A percentile compares a stretch with the other conserved stretches of the same genome.
Evolutionary conservation across 164 flowering plant species (phyloP).

Genomic region (Aristolochia contorta): DNA sequence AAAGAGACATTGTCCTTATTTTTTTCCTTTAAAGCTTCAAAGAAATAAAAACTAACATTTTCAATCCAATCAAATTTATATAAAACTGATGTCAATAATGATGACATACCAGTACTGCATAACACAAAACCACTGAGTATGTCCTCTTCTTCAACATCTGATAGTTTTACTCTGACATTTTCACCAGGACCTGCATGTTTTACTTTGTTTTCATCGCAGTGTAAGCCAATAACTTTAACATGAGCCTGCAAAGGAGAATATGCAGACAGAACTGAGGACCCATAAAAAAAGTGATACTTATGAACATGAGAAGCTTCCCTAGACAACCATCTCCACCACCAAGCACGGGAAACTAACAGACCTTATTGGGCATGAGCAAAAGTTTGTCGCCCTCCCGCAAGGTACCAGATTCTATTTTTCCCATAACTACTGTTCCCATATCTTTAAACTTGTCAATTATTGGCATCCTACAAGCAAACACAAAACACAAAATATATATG

Average conservation of each 20-base stretch:
- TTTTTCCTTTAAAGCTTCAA: no score
- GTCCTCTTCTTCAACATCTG: conserved; percentile 93
- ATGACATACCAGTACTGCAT: conserved; percentile 54
- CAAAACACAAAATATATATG: background rate
- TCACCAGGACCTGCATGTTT: conserved; percentile 85
- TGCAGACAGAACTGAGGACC: background rate
- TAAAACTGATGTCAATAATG: background rate
- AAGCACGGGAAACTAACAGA: conserved; percentile 8
- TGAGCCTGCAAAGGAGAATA: conserved; percentile 35
- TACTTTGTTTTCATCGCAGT: conserved; percentile 69
- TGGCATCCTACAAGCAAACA: conserved; percentile 55
- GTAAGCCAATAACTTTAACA: conserved; percentile 72
- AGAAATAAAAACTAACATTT: no score
- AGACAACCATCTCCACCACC: no score
- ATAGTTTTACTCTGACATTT: conserved; percentile 67
- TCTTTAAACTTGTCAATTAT: conserved; percentile 93
- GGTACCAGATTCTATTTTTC: conserved; percentile 91
- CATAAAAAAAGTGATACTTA: background rate
- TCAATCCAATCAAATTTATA: no score
- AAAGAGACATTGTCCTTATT: no score
- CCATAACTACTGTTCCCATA: conserved; percentile 99
- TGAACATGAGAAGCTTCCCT: background rate
- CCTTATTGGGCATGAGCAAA: conserved; percentile 95
- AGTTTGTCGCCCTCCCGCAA: conserved; percentile 77
- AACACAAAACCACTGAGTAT: conserved; percentile 79